These are phyloP conservation scores for Penicillium sp. DNA, from an alignment of 2,329 filamentous ascomycete genomes.

Conservation along the genomic window DNA sequence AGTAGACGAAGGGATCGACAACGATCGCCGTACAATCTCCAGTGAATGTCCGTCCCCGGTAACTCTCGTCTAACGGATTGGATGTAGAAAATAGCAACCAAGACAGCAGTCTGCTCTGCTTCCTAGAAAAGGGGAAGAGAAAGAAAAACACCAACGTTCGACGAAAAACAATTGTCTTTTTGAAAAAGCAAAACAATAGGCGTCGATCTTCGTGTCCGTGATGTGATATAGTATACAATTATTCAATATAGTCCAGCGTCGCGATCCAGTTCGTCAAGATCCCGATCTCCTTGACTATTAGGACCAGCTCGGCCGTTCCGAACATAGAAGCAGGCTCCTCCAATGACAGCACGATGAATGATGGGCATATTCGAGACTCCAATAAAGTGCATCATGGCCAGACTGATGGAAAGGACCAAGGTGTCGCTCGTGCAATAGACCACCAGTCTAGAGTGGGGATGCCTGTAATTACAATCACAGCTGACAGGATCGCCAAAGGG, in stretches of 20 bases:
- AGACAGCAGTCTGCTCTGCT: background rate
- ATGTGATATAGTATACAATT: background rate
- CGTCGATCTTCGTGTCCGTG: background rate
- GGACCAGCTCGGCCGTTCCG: background rate
- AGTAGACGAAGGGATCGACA: background rate
- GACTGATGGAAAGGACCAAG: background rate
- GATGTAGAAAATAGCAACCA: background rate
- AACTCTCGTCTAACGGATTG: background rate
- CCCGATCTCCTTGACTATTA: background rate
- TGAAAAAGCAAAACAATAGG: background rate
- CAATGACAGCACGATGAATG: background rate
- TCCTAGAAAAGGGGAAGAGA: background rate
- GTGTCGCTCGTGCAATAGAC: background rate
- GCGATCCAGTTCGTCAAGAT: slow-evolving; percentile 1
- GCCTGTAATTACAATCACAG: slow-evolving; percentile 3
- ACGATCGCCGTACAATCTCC: slow-evolving; percentile 12
- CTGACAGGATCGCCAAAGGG: slow-evolving; percentile 9
- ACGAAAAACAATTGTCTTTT: too few species aligned
- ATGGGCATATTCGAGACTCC: background rate
- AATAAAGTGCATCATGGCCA: background rate
- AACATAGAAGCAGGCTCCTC: background rate
- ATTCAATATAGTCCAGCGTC: background rate
- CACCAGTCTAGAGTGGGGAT: background rate
- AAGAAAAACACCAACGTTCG: background rate
- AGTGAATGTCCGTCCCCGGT: slow-evolving; percentile 17